These are phyloP conservation scores for Musa itinerans DNA, from an alignment of 176 grass and related monocot genomes.

Conservation along the genomic window DNA sequence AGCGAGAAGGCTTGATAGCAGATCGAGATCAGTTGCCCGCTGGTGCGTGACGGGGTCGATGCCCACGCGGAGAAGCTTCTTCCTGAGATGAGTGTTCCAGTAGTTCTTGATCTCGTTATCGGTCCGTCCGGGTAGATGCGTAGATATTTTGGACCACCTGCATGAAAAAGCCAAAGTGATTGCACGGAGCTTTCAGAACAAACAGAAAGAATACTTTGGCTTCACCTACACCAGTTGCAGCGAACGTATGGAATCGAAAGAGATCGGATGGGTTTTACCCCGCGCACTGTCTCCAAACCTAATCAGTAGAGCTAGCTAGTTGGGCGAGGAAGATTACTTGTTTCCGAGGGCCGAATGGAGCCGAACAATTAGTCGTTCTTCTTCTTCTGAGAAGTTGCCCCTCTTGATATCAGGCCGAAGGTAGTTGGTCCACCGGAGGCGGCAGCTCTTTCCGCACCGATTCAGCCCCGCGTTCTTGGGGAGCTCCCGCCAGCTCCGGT, in stretches of 20 bases:
- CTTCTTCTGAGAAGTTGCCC: slow-evolving; percentile 2
- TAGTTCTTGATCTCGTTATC: slow-evolving; percentile 19
- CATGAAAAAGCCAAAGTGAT: neutral
- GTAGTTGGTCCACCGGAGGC: slow-evolving; percentile 86
- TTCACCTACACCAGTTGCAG: too few species aligned
- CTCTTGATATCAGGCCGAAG: slow-evolving; percentile 32
- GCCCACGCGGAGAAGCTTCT: slow-evolving; percentile 48
- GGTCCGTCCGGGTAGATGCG: slow-evolving; percentile 5
- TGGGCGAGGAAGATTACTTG: neutral
- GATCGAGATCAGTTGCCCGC: slow-evolving; percentile 12
- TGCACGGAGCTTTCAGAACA: too few species aligned
- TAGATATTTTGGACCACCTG: slow-evolving; percentile 63
- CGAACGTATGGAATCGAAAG: too few species aligned
- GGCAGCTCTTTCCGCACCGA: slow-evolving; percentile 93
- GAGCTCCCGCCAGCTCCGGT: neutral
- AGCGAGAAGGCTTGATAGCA: slow-evolving; percentile 9
- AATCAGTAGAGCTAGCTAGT: too few species aligned
- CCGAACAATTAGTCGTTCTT: neutral
- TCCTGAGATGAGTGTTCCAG: slow-evolving; percentile 34
- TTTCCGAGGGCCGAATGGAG: slow-evolving; percentile 5
- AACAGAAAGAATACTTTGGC: too few species aligned
- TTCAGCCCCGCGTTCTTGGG: slow-evolving; percentile 3
- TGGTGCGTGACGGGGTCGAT: slow-evolving; percentile 64
- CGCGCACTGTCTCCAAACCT: too few species aligned
- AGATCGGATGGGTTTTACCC: too few species aligned